A percentile compares a stretch with the other conserved stretches of the same genome.
Evolutionary conservation across 139 green algal genomes (phyloP).

Genomic region (Tetraselmis striata): DNA sequence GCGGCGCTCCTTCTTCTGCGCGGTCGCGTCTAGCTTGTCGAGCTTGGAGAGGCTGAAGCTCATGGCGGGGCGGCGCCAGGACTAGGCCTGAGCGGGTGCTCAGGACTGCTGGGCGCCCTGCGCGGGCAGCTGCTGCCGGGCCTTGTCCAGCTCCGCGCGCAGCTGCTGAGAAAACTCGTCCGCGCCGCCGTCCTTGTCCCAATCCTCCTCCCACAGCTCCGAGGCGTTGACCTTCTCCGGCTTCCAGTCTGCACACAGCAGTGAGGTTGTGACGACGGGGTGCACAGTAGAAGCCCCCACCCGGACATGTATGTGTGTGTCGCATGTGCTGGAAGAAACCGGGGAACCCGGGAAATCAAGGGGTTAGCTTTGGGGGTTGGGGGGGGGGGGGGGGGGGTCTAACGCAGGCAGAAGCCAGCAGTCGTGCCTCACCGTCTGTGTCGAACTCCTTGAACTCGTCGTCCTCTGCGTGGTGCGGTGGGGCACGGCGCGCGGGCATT

Average conservation of each 20-base stretch:
- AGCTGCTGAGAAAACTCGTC: conserved; percentile 28
- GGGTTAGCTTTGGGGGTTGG: too few species aligned
- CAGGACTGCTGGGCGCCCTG: too few species aligned
- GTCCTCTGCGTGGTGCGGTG: conserved; percentile 5
- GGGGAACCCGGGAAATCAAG: too few species aligned
- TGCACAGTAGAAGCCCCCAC: too few species aligned
- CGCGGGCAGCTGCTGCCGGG: neutral
- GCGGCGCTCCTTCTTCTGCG: neutral
- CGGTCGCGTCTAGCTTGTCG: neutral
- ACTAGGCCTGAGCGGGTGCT: too few species aligned
- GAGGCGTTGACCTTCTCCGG: conserved; percentile 8
- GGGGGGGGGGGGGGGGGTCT: too few species aligned
- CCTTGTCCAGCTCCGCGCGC: conserved; percentile 11
- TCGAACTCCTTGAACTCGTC: conserved; percentile 21
- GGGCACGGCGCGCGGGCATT: neutral
- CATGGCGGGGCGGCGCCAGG: too few species aligned
- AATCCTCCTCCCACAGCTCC: conserved; percentile 30
- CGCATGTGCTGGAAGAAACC: too few species aligned
- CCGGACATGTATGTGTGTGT: too few species aligned
- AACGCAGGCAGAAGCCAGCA: too few species aligned
- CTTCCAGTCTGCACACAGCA: conserved; percentile 5
- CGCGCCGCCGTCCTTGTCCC: conserved; percentile 15
- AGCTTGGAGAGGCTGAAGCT: neutral
- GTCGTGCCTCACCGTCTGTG: too few species aligned
- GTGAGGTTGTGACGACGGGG: too few species aligned